Evolutionary conservation across 2,329 filamentous ascomycete species (phyloP).

Genomic region (Calonectria fujianensis): DNA sequence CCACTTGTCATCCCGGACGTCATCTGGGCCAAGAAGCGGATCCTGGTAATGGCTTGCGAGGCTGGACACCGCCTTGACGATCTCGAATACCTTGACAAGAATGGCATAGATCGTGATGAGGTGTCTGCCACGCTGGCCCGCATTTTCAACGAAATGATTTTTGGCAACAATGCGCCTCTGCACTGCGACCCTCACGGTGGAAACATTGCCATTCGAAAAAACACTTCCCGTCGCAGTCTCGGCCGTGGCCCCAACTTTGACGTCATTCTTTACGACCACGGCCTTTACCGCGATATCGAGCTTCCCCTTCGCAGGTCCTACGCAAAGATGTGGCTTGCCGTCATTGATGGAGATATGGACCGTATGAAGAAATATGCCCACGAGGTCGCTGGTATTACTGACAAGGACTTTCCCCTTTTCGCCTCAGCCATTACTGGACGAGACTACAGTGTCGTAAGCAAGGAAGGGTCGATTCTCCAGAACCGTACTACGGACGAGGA

Average conservation of each 20-base stretch:
- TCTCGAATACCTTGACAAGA: slow-evolving; percentile 87
- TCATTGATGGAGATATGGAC: slow-evolving; percentile 90
- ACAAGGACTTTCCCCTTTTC: slow-evolving; percentile 95
- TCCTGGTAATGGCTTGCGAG: slow-evolving; percentile 96
- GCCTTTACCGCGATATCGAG: slow-evolving; percentile 95
- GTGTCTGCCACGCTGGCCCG: slow-evolving; percentile 92
- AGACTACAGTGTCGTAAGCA: slow-evolving; percentile 86
- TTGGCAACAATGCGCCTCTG: slow-evolving; percentile 88
- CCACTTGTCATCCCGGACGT: slow-evolving; percentile 93
- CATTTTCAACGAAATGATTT: slow-evolving; percentile 99
- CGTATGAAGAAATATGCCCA: slow-evolving; percentile 92
- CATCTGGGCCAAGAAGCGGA: slow-evolving; percentile 90
- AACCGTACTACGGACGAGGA: slow-evolving; percentile 85
- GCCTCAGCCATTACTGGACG: slow-evolving; percentile 96
- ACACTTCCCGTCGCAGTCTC: slow-evolving; percentile 72
- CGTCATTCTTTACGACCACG: slow-evolving; percentile 96
- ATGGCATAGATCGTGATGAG: slow-evolving; percentile 94
- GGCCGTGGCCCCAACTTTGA: slow-evolving; percentile 85
- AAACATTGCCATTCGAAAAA: slow-evolving; percentile 93
- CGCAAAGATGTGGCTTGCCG: slow-evolving; percentile 97
- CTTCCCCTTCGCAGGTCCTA: slow-evolving; percentile 86
- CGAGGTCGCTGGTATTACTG: slow-evolving; percentile 91
- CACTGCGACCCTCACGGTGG: slow-evolving; percentile 98
- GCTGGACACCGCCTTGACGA: slow-evolving; percentile 92
- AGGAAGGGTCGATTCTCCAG: slow-evolving; percentile 72